Conservation (phyloP, 2,329 filamentous ascomycete genomes). For the Chaetothyriales sp. region DNA sequence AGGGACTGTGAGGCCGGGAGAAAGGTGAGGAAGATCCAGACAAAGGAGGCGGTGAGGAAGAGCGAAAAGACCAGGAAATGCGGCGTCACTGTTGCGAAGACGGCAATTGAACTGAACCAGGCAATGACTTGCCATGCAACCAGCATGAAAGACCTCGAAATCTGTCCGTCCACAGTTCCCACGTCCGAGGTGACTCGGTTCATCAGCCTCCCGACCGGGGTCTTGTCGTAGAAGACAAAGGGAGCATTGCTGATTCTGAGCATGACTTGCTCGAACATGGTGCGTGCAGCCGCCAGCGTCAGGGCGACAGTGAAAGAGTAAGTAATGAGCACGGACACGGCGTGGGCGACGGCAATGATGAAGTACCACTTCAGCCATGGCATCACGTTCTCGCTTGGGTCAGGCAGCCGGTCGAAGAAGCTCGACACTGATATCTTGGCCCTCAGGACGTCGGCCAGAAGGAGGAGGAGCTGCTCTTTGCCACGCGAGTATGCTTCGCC, state of each 20-base stretch:
- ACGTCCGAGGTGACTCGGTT: constrained; percentile 85
- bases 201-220: constrained; percentile 78
- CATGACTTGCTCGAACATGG: constrained; percentile 60
- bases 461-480: constrained; percentile 17
- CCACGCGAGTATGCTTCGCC: constrained; percentile 52
- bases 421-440: constrained; percentile 16
- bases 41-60: constrained; percentile 50
- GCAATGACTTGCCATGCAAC: constrained; percentile 57
- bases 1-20: constrained; percentile 71
- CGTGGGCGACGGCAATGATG: constrained; percentile 45
- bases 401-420: constrained; percentile 42
- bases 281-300: constrained; percentile 60
- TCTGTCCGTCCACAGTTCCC: constrained; percentile 74
- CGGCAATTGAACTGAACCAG: constrained; percentile 56
- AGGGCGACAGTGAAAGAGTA: constrained; percentile 60
- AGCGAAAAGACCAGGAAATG: constrained; percentile 59
- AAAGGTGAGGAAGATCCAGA: constrained; percentile 60
- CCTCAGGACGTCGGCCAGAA: constrained; percentile 12
- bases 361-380: constrained; percentile 65
- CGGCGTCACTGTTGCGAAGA: constrained; percentile 68
- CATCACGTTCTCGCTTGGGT: constrained; percentile 49
- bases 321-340: constrained; percentile 44
- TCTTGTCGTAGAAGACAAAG: constrained; percentile 83
- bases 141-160: constrained; percentile 55
- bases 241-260: constrained; percentile 60